A percentile compares a stretch with the other conserved stretches of the same genome.
These are phyloP conservation scores for Kwoniella mangroviensis DNA, from an alignment of 768 basidiomycete species.

Conservation along the genomic window DNA sequence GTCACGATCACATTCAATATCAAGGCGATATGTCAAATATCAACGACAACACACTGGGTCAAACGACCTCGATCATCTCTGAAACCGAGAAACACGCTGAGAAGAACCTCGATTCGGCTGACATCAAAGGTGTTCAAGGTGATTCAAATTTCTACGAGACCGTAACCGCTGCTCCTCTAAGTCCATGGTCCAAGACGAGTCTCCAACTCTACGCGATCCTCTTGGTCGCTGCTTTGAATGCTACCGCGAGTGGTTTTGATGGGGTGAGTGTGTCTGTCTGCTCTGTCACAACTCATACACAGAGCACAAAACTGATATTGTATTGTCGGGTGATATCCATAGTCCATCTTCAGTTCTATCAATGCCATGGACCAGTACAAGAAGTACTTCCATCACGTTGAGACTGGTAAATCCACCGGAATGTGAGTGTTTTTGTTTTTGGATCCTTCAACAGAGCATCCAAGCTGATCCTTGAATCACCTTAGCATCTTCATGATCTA, in stretches of 20 bases:
- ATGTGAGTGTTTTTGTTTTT: conserved; percentile 5
- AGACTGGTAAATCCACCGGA: conserved; percentile 24
- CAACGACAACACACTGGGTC: neutral
- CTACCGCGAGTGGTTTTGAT: conserved; percentile 32
- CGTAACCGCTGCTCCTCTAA: conserved; percentile 20
- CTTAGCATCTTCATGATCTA: conserved; percentile 34
- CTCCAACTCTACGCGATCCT: conserved; percentile 28
- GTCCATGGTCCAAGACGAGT: conserved; percentile 29
- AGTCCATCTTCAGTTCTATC: conserved; percentile 45
- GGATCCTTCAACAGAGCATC: too few species aligned
- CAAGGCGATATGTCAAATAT: neutral
- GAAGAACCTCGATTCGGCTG: conserved; percentile 9
- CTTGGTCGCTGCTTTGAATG: conserved; percentile 29
- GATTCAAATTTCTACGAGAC: conserved; percentile 24
- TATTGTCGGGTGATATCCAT: neutral
- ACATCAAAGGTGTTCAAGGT: conserved; percentile 22
- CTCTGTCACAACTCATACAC: neutral
- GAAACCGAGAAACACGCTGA: neutral
- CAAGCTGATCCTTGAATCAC: too few species aligned
- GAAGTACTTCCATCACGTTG: conserved; percentile 30
- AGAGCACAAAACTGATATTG: neutral
- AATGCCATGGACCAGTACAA: conserved; percentile 40
- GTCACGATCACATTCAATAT: too few species aligned
- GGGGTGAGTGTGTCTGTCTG: conserved; percentile 16
- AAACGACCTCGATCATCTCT: conserved; percentile 2